Evolutionary conservation across 306 rosid genomes (phyloP).

Genomic region (Castanea crenata): DNA sequence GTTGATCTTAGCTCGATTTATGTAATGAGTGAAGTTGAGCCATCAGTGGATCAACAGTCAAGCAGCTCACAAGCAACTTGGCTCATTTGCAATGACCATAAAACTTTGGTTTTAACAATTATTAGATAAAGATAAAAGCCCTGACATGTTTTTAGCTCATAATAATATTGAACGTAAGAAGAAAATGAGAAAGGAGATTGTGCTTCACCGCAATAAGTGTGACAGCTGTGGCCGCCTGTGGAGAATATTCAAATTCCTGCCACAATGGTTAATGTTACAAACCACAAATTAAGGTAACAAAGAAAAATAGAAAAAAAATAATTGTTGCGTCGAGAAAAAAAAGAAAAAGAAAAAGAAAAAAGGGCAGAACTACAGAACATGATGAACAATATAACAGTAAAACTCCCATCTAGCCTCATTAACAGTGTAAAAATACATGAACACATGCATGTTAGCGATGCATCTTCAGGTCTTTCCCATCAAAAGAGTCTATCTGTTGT

Average conservation of each 20-base stretch:
- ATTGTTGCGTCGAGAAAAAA: neutral
- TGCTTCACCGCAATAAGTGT: slow-evolving; percentile 67
- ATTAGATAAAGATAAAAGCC: neutral
- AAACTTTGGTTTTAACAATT: neutral
- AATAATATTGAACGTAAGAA: neutral
- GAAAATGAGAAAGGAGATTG: slow-evolving; percentile 3
- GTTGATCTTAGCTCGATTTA: neutral
- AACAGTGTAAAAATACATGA: neutral
- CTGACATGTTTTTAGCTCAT: neutral
- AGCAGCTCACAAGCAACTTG: neutral
- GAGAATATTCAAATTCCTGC: slow-evolving; percentile 82
- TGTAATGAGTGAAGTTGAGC: neutral
- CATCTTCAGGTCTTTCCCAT: slow-evolving; percentile 12
- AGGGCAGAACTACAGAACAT: neutral
- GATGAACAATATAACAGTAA: neutral
- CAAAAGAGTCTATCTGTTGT: neutral
- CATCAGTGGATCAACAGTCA: neutral
- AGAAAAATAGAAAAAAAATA: neutral
- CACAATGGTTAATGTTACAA: slow-evolving; percentile 21
- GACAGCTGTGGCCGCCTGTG: slow-evolving; percentile 51
- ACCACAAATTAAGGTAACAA: slow-evolving; percentile 9
- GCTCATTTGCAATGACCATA: neutral
- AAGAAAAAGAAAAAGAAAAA: neutral
- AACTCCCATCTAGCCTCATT: neutral
- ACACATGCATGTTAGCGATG: neutral